phyloP scores from a whole-genome alignment of 2,329 filamentous ascomycete species.

The Chaetothyriales sp. region DNA sequence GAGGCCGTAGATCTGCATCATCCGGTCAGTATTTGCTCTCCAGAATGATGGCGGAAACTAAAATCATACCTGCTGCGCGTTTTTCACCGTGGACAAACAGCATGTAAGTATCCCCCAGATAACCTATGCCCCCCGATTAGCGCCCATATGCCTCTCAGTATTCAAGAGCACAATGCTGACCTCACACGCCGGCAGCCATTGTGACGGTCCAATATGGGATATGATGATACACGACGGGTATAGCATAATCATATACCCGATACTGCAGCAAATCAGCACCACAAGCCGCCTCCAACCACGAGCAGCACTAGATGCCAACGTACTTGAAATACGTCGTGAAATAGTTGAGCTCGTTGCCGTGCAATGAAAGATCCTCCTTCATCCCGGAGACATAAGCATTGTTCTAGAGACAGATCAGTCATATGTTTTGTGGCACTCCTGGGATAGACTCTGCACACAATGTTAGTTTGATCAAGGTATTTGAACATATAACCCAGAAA shows the following conservation, averaged over 20 bases:
- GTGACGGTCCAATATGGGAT: slow-evolving; percentile 21
- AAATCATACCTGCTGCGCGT: slow-evolving; percentile 13
- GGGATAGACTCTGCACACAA: not conserved
- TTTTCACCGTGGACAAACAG: slow-evolving; percentile 20
- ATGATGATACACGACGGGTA: slow-evolving; percentile 28
- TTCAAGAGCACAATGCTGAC: slow-evolving; percentile 4
- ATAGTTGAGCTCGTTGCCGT: slow-evolving; percentile 36
- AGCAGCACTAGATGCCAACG: too few species aligned
- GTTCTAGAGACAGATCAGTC: not conserved
- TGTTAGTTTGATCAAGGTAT: not conserved
- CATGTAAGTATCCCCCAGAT: slow-evolving; percentile 24
- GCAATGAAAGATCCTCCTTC: slow-evolving; percentile 35
- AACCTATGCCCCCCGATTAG: too few species aligned
- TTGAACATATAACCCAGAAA: not conserved
- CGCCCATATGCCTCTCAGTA: too few species aligned
- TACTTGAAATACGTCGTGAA: slow-evolving; percentile 27
- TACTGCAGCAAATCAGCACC: not conserved
- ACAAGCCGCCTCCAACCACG: too few species aligned
- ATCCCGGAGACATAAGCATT: slow-evolving; percentile 9
- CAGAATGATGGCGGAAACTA: too few species aligned
- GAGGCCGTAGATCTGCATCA: slow-evolving; percentile 18
- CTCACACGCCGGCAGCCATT: slow-evolving; percentile 20
- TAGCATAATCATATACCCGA: slow-evolving; percentile 26
- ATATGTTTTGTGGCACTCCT: not conserved
- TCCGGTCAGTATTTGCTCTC: too few species aligned